Conservation (phyloP, 257 asterid species). For the Vinca minor region DNA sequence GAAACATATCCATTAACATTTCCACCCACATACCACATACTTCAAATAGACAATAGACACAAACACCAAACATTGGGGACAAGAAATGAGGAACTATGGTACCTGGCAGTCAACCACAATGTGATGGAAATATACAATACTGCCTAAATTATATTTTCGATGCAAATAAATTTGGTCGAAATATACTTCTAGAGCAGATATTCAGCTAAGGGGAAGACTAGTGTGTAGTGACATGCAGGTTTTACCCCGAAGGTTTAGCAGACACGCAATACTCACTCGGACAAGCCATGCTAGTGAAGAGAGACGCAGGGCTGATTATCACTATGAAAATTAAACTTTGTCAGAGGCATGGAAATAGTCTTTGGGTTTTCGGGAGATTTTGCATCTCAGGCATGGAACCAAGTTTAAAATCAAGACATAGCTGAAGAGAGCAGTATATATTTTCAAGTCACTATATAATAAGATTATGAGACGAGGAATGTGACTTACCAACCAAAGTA, state of each 20-base stretch:
- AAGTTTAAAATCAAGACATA: not conserved
- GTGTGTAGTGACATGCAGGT: not conserved
- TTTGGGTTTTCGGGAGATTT: not conserved
- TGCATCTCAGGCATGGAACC: not conserved
- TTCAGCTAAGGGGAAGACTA: not conserved
- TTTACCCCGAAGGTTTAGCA: not conserved
- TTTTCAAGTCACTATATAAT: not conserved
- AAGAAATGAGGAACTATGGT: not conserved
- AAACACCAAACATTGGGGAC: not conserved
- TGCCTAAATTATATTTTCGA: not conserved
- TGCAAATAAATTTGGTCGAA: not conserved
- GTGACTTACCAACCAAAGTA: not conserved
- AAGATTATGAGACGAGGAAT: not conserved
- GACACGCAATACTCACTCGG: not conserved
- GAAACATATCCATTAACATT: too few relatives aligned
- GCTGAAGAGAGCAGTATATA: not conserved
- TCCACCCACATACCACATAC: too few relatives aligned
- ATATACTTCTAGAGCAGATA: not conserved
- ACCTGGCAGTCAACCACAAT: not conserved
- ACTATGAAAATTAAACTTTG: not conserved
- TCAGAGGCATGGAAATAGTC: not conserved
- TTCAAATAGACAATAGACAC: not conserved
- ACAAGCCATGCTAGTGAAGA: not conserved
- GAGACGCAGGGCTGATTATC: not conserved
- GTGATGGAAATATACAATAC: not conserved